Percentiles rank a stretch among this genome's conserved stretches.
Evolutionary conservation across 2,329 filamentous ascomycete genomes (phyloP).

Genomic region (Venturia oleaginea): DNA sequence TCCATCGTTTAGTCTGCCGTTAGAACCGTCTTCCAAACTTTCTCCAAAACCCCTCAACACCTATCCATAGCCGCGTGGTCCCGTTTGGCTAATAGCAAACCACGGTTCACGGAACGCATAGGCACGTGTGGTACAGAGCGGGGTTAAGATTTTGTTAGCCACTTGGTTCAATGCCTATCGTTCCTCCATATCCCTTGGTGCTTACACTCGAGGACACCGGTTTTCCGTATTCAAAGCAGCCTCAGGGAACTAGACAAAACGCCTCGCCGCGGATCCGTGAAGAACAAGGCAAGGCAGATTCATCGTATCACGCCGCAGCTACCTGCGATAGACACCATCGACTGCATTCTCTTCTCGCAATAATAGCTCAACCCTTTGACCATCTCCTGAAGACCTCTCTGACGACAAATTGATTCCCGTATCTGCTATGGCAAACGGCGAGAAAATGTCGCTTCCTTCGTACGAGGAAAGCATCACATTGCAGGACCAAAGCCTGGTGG

Average conservation of each 20-base stretch:
- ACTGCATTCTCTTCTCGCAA: neutral
- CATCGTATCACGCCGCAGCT: neutral
- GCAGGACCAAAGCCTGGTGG: slow-evolving; percentile 16
- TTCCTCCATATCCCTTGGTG: neutral
- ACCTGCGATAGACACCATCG: neutral
- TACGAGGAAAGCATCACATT: slow-evolving; percentile 20
- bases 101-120: neutral
- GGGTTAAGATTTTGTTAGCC: neutral
- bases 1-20: neutral
- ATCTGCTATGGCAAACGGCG: neutral
- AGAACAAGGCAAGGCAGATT: neutral
- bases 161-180: neutral
- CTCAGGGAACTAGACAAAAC: neutral
- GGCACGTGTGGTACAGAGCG: neutral
- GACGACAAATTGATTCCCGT: neutral
- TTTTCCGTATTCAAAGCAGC: neutral
- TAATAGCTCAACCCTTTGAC: neutral
- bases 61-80: neutral
- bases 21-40: neutral
- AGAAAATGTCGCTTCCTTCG: slow-evolving; percentile 13
- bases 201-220: neutral
- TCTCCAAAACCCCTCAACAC: neutral
- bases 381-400: neutral
- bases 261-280: neutral
- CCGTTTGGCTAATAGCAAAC: neutral